phyloP scores from a whole-genome alignment of 208 protist genomes.

The Crithidia fasciculata region DNA sequence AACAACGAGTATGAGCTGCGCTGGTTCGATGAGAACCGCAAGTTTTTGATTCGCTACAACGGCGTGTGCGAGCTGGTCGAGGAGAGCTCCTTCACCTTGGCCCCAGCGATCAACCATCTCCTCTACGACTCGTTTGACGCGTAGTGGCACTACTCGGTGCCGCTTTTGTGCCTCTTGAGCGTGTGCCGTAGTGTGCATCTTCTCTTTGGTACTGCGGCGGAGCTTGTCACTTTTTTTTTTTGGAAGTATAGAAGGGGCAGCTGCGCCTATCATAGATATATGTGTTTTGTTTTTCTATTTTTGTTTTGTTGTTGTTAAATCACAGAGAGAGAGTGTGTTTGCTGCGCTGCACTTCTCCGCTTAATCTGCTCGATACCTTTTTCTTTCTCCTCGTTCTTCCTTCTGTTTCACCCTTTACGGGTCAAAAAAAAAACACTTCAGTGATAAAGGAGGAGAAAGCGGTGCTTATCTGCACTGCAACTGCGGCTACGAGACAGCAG shows the following conservation, averaged over 20 bases:
- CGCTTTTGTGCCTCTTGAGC: background rate
- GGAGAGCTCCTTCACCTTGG: slow-evolving; percentile 63
- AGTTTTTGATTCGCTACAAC: slow-evolving; percentile 84
- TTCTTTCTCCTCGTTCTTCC: slow-evolving; percentile 5
- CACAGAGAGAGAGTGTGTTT: background rate
- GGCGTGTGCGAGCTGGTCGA: slow-evolving; percentile 88
- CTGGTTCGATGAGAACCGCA: slow-evolving; percentile 83
- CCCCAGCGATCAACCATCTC: slow-evolving; percentile 66
- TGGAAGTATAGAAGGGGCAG: background rate
- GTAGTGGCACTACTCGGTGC: slow-evolving; percentile 11
- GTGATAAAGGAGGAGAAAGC: too few relatives aligned
- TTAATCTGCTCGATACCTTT: slow-evolving; percentile 6
- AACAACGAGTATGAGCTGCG: slow-evolving; percentile 84
- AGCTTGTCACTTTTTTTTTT: background rate
- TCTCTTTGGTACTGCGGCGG: too few relatives aligned
- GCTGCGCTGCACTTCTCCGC: slow-evolving; percentile 1
- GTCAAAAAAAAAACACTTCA: too few relatives aligned
- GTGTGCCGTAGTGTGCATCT: too few relatives aligned
- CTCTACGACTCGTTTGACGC: slow-evolving; percentile 67
- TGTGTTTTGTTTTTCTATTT: background rate
- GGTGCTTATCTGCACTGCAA: too few relatives aligned
- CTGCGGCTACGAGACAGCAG: too few relatives aligned
- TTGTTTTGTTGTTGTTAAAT: background rate
- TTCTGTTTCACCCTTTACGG: slow-evolving; percentile 1
- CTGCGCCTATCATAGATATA: too few relatives aligned